Evolutionary conservation across 2,329 filamentous ascomycete species (phyloP).

Genomic region (Clonostachys chloroleuca): DNA sequence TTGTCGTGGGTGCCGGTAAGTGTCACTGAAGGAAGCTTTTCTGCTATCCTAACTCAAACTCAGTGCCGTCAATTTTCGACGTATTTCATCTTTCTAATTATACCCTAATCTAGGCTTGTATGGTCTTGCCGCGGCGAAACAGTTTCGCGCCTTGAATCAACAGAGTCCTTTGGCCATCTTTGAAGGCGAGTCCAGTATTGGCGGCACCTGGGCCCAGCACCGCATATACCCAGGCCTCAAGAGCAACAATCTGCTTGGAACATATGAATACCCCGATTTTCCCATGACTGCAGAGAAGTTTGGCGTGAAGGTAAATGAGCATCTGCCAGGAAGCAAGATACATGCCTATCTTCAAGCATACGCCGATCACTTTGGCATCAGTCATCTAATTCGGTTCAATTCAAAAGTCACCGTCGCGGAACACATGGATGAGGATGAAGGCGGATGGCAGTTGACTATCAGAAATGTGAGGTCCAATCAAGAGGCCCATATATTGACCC

Average conservation of each 20-base stretch:
- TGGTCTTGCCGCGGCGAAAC: slow-evolving; percentile 1
- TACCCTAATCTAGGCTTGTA: slow-evolving; percentile 1
- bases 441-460: slow-evolving; percentile 11
- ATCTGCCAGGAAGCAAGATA: slow-evolving; percentile 41
- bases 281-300: slow-evolving; percentile 58
- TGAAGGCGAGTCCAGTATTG: slow-evolving; percentile 17
- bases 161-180: not conserved
- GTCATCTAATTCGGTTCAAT: slow-evolving; percentile 28
- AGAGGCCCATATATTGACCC: slow-evolving; percentile 11
- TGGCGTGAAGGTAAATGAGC: slow-evolving; percentile 35
- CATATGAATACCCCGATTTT: slow-evolving; percentile 71
- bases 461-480: not conserved
- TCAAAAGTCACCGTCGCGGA: slow-evolving; percentile 32
- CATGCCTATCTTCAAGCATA: slow-evolving; percentile 36
- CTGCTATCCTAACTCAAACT: not conserved
- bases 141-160: not conserved
- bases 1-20: slow-evolving; percentile 4
- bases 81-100: not conserved
- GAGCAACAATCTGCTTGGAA: slow-evolving; percentile 70
- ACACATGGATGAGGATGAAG: slow-evolving; percentile 5
- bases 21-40: not conserved
- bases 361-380: slow-evolving; percentile 36
- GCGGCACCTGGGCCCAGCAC: slow-evolving; percentile 66
- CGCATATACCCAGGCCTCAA: slow-evolving; percentile 66
- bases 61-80: not conserved